These are phyloP conservation scores for Nematocida sp. DNA, from an alignment of 371 early-diverging fungal species.

Conservation along the genomic window DNA sequence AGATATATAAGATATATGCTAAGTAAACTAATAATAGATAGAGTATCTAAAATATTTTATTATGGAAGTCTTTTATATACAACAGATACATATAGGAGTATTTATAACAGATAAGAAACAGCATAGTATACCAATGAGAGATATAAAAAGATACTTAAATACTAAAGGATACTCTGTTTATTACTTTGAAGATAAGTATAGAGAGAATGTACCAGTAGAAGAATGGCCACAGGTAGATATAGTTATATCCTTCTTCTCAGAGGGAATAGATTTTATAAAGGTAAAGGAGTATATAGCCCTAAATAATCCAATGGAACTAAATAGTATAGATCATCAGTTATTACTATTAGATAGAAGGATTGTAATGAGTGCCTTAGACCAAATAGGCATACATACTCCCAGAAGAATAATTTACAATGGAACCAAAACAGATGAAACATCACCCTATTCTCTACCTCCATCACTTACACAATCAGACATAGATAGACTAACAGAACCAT, in stretches of 20 bases:
- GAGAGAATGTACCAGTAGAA: constrained; percentile 59
- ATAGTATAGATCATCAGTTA: constrained; percentile 79
- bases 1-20: too few species aligned
- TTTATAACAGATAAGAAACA: constrained; percentile 35
- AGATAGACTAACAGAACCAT: not conserved
- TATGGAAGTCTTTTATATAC: constrained; percentile 4
- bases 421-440: not conserved
- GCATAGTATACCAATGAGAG: constrained; percentile 30
- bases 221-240: constrained; percentile 90
- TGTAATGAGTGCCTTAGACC: constrained; percentile 74
- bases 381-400: constrained; percentile 77
- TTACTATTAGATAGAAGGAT: constrained; percentile 80
- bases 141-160: constrained; percentile 18
- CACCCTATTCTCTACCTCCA: not conserved
- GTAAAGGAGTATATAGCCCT: constrained; percentile 77
- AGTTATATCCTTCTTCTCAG: constrained; percentile 85
- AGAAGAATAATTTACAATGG: constrained; percentile 67
- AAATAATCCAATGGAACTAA: constrained; percentile 76
- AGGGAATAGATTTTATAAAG: constrained; percentile 83
- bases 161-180: constrained; percentile 31
- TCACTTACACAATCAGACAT: too few species aligned
- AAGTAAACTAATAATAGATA: too few species aligned
- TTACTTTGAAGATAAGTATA: constrained; percentile 22
- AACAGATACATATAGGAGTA: constrained; percentile 40
- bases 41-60: too few species aligned